These are phyloP conservation scores for Phaeomoniella chlamydospora DNA, from an alignment of 2,329 filamentous ascomycete genomes.

Conservation along the genomic window DNA sequence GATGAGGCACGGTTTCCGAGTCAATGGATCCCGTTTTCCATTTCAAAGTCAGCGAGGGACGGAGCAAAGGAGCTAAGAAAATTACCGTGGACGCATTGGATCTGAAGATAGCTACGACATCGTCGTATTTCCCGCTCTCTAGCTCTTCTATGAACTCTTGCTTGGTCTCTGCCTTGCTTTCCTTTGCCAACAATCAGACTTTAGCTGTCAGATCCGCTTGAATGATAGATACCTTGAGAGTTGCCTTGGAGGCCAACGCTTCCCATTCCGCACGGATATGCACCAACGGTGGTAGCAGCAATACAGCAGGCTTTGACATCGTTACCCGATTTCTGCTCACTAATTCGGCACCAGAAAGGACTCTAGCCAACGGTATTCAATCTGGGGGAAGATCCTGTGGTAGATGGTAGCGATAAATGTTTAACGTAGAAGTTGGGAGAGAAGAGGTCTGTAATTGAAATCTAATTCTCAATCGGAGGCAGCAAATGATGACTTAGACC, in stretches of 20 bases:
- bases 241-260: slow-evolving; percentile 21
- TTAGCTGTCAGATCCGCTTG: too few species aligned
- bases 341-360: too few species aligned
- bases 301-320: slow-evolving; percentile 16
- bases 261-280: slow-evolving; percentile 29
- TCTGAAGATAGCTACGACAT: slow-evolving; percentile 42
- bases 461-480: too few species aligned
- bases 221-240: slow-evolving; percentile 19
- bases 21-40: slow-evolving; percentile 33
- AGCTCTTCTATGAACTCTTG: slow-evolving; percentile 41
- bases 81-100: slow-evolving; percentile 41
- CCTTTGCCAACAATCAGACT: too few species aligned
- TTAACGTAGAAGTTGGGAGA: too few species aligned
- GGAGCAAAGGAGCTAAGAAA: neutral
- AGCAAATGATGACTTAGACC: too few species aligned
- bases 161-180: slow-evolving; percentile 38
- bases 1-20: slow-evolving; percentile 27
- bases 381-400: too few species aligned
- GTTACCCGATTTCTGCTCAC: too few species aligned
- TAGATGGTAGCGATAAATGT: too few species aligned
- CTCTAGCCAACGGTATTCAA: too few species aligned
- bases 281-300: slow-evolving; percentile 29
- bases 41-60: neutral
- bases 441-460: too few species aligned
- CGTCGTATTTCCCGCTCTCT: slow-evolving; percentile 38